A percentile compares a stretch with the other conserved stretches of the same genome.
phyloP scores from a whole-genome alignment of 2,329 filamentous ascomycete genomes.

The Epichloe sp. region DNA sequence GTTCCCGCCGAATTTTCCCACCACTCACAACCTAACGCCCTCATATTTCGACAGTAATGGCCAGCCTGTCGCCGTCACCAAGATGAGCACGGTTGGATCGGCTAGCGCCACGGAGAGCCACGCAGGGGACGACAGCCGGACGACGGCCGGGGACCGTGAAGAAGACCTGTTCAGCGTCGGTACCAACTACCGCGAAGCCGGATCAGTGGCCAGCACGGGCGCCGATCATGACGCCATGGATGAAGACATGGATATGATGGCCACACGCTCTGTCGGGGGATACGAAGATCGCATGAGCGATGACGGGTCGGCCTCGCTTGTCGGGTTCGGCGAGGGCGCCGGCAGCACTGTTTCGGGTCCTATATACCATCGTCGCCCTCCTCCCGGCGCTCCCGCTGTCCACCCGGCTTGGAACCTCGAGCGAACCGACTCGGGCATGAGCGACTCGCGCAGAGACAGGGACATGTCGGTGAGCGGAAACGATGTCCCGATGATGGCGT shows the following conservation, averaged over 20 bases:
- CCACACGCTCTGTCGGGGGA: conserved; percentile 35
- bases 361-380: conserved; percentile 45
- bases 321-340: conserved; percentile 87
- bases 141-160: conserved; percentile 41
- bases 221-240: conserved; percentile 36
- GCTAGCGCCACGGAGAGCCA: conserved; percentile 76
- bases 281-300: conserved; percentile 70
- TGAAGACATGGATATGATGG: conserved; percentile 34
- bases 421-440: conserved; percentile 38
- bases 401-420: conserved; percentile 32
- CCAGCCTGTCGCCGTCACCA: conserved; percentile 53
- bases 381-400: conserved; percentile 26
- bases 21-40: conserved; percentile 33
- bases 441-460: conserved; percentile 28
- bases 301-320: conserved; percentile 69
- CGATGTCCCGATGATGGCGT: conserved; percentile 32
- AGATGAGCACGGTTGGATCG: conserved; percentile 81
- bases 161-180: conserved; percentile 63
- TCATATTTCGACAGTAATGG: conserved; percentile 74
- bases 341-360: conserved; percentile 74
- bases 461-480: conserved; percentile 19
- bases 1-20: conserved; percentile 27
- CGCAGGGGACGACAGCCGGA: conserved; percentile 39
- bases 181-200: conserved; percentile 44
- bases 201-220: conserved; percentile 42